Percentiles rank a stretch among this genome's conserved stretches.
Conservation (phyloP, 2,329 filamentous ascomycete species). For the Fusarium longipes region DNA sequence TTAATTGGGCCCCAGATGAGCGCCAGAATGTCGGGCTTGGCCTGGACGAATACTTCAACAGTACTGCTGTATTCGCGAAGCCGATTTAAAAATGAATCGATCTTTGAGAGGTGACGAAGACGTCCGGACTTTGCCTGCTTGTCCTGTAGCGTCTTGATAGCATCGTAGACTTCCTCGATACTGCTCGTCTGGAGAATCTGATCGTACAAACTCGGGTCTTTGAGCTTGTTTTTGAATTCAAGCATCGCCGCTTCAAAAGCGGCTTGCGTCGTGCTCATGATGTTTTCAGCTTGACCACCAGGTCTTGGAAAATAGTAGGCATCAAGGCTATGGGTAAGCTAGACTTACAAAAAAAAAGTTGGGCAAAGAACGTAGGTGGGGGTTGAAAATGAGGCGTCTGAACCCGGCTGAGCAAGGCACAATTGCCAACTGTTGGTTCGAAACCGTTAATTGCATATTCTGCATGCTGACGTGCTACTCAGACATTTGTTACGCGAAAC, state of each 20-base stretch:
- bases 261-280: neutral
- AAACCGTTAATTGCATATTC: too few relatives aligned
- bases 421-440: too few relatives aligned
- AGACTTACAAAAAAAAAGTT: too few relatives aligned
- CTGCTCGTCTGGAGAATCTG: neutral
- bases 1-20: constrained; percentile 28
- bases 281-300: accelerated
- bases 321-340: too few relatives aligned
- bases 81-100: neutral
- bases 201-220: neutral
- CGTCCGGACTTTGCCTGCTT: neutral
- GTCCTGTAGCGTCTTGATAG: neutral
- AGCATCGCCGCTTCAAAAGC: neutral
- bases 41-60: constrained; percentile 16
- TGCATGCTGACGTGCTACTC: too few relatives aligned
- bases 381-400: too few relatives aligned
- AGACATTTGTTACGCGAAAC: too few relatives aligned
- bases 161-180: constrained; percentile 1
- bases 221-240: neutral
- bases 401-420: too few relatives aligned
- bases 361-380: too few relatives aligned
- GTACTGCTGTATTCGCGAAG: neutral
- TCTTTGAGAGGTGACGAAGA: neutral
- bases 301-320: too few relatives aligned
- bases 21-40: constrained; percentile 10